Evolutionary conservation across 1,284 basidiomycete species (phyloP).

Genomic region (Puccinia novopanici): DNA sequence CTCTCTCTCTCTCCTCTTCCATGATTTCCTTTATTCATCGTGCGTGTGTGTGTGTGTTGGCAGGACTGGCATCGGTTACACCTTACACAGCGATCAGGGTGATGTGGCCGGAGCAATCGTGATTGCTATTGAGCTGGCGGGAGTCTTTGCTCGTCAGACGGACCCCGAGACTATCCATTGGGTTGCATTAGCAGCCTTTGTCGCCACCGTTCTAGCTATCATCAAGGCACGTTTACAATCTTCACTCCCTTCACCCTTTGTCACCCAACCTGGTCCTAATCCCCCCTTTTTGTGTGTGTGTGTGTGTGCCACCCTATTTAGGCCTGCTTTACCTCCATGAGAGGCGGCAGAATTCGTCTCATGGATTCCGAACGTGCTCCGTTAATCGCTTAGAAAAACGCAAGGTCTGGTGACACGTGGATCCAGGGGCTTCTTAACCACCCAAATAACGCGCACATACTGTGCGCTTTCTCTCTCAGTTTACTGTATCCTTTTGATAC

Average conservation of each 20-base stretch:
- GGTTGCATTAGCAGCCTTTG: constrained; percentile 31
- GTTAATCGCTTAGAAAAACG: constrained; percentile 31
- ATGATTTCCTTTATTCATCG: neutral
- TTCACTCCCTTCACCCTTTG: neutral
- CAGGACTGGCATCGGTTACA: constrained; percentile 59
- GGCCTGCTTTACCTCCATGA: constrained; percentile 36
- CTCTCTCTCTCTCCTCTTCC: neutral
- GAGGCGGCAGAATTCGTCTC: constrained; percentile 41
- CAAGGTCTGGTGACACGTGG: too few species aligned
- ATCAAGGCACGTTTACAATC: constrained; percentile 11
- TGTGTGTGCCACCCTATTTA: neutral
- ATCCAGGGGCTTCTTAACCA: too few species aligned
- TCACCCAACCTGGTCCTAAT: neutral
- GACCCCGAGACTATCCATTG: constrained; percentile 42
- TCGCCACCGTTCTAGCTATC: constrained; percentile 41
- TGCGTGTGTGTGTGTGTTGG: neutral
- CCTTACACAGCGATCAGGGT: constrained; percentile 57
- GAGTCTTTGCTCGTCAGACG: constrained; percentile 39
- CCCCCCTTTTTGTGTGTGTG: neutral
- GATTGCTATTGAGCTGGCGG: constrained; percentile 40
- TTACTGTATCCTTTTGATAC: too few species aligned
- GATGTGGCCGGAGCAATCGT: constrained; percentile 60
- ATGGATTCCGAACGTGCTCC: constrained; percentile 40
- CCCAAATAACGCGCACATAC: too few species aligned
- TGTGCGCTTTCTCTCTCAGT: too few species aligned